A percentile compares a stretch with the other conserved stretches of the same genome.
phyloP scores from a whole-genome alignment of 495 filamentous ascomycete species.

The Penicillium egyptiacum region DNA sequence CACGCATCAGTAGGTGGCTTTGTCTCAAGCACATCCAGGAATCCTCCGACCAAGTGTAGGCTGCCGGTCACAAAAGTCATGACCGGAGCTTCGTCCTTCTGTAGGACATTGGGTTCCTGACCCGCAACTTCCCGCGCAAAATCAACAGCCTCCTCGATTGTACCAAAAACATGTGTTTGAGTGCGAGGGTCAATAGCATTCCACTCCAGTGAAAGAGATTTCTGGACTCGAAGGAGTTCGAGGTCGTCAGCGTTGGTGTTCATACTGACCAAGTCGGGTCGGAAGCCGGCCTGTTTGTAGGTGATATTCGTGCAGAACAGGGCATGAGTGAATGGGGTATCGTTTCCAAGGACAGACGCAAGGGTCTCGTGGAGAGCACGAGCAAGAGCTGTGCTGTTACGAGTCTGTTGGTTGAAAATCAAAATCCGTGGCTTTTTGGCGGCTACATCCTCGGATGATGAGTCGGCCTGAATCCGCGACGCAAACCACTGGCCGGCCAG shows the following conservation, averaged over 20 bases:
- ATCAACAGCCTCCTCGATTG: conserved; percentile 83
- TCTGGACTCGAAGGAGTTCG: conserved; percentile 69
- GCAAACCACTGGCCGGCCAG: conserved; percentile 81
- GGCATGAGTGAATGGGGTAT: conserved; percentile 69
- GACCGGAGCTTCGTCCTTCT: conserved; percentile 40
- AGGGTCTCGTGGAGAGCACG: conserved; percentile 67
- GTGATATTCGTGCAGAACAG: conserved; percentile 91
- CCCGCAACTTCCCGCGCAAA: conserved; percentile 57
- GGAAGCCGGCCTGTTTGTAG: conserved; percentile 67
- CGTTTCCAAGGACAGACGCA: conserved; percentile 50
- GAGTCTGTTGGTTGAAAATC: conserved; percentile 95
- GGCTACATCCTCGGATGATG: conserved; percentile 46
- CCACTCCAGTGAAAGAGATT: conserved; percentile 72
- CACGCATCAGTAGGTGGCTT: conserved; percentile 33
- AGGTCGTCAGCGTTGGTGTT: conserved; percentile 68
- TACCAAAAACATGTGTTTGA: conserved; percentile 64
- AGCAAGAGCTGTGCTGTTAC: conserved; percentile 67
- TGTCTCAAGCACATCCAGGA: conserved; percentile 75
- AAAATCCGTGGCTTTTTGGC: conserved; percentile 58
- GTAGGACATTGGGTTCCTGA: conserved; percentile 31
- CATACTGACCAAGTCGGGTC: conserved; percentile 72
- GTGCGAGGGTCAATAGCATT: conserved; percentile 59
- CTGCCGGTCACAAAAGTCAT: conserved; percentile 75
- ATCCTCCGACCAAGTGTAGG: conserved; percentile 81
- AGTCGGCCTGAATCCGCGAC: conserved; percentile 46